These are phyloP conservation scores for Colletotrichum godetiae DNA, from an alignment of 2,329 filamentous ascomycete genomes.

Conservation along the genomic window DNA sequence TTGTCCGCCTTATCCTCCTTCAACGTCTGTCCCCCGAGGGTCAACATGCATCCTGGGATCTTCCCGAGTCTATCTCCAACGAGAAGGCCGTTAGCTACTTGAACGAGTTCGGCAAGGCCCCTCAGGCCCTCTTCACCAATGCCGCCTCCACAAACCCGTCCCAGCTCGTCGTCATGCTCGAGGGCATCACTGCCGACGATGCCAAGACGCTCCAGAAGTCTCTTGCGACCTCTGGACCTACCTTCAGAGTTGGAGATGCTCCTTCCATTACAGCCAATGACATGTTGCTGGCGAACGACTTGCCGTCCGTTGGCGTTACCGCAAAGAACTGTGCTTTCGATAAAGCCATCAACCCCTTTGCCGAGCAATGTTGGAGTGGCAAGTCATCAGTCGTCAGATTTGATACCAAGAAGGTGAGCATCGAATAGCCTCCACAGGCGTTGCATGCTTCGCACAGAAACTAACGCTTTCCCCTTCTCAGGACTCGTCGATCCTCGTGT, in stretches of 20 bases:
- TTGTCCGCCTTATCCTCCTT: slow-evolving; percentile 69
- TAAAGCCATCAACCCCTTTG: slow-evolving; percentile 54
- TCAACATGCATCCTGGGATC: slow-evolving; percentile 60
- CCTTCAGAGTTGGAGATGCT: slow-evolving; percentile 61
- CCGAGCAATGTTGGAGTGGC: slow-evolving; percentile 57
- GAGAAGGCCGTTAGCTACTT: slow-evolving; percentile 66
- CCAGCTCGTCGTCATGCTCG: slow-evolving; percentile 70
- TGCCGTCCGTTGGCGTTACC: slow-evolving; percentile 52
- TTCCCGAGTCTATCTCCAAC: slow-evolving; percentile 52
- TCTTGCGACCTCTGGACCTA: slow-evolving; percentile 51
- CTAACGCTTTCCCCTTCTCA: slow-evolving; percentile 6
- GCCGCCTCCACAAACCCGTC: slow-evolving; percentile 47
- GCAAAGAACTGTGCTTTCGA: slow-evolving; percentile 51
- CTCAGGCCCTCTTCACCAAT: slow-evolving; percentile 62
- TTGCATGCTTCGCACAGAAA: not conserved
- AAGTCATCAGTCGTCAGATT: slow-evolving; percentile 56
- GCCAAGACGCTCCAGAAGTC: slow-evolving; percentile 55
- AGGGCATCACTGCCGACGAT: slow-evolving; percentile 63
- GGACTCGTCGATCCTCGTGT: slow-evolving; percentile 50
- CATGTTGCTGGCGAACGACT: slow-evolving; percentile 54
- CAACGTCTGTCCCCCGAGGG: slow-evolving; percentile 63
- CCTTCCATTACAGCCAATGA: slow-evolving; percentile 56
- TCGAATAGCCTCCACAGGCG: no score
- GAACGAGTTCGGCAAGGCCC: slow-evolving; percentile 68
- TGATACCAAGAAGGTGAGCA: slow-evolving; percentile 55